Percentiles rank a stretch among this genome's conserved stretches.
phyloP scores from a whole-genome alignment of 1,139 yeast species.

The Debaryomyces nepalensis region DNA sequence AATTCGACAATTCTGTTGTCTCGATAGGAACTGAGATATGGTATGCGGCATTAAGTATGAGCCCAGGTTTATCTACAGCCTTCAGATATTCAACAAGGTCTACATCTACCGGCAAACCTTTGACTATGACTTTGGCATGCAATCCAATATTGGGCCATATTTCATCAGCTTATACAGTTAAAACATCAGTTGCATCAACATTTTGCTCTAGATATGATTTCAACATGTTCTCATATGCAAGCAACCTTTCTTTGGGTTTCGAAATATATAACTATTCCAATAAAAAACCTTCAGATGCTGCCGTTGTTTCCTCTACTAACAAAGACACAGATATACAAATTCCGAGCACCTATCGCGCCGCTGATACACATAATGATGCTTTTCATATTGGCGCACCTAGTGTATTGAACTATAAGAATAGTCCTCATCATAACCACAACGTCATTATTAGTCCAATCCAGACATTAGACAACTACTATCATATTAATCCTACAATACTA shows the following conservation, averaged over 20 bases:
- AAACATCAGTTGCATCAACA: constrained; percentile 75
- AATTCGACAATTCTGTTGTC: constrained; percentile 53
- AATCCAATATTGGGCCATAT: constrained; percentile 93
- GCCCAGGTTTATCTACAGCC: constrained; percentile 86
- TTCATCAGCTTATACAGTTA: constrained; percentile 85
- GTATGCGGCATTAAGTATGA: constrained; percentile 83
- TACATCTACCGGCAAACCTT: constrained; percentile 84
- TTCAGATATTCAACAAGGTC: constrained; percentile 85
- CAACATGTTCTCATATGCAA: constrained; percentile 87
- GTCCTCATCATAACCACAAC: constrained; percentile 3
- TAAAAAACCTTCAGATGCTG: constrained; percentile 7
- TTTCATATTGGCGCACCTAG: not conserved
- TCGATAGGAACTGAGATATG: constrained; percentile 88
- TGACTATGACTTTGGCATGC: constrained; percentile 83
- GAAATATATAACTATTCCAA: constrained; percentile 67
- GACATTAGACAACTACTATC: constrained; percentile 28
- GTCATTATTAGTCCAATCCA: constrained; percentile 9
- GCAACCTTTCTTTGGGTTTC: constrained; percentile 84
- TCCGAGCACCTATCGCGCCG: not conserved
- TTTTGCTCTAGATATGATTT: constrained; percentile 88
- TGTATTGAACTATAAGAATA: not conserved
- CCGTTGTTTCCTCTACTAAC: not conserved
- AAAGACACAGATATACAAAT: not conserved
- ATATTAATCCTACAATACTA: constrained; percentile 30
- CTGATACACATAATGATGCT: not conserved